A percentile compares a stretch with the other conserved stretches of the same genome.
phyloP scores from a whole-genome alignment of 2,329 filamentous ascomycete genomes.

The Diplodia corticola region DNA sequence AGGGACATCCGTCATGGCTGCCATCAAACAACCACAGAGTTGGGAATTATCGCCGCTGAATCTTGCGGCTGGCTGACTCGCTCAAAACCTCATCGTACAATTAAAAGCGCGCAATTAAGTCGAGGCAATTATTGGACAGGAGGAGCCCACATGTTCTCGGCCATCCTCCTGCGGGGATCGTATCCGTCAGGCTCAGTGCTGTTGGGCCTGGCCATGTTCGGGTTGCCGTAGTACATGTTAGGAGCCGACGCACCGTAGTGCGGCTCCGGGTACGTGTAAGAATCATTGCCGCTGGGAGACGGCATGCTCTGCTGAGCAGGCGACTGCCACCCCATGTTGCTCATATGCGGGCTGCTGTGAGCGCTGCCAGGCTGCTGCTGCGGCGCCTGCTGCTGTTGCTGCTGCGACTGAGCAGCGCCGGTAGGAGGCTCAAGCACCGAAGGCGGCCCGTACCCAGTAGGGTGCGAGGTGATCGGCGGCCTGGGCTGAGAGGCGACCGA shows the following conservation, averaged over 20 bases:
- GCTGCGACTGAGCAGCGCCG: slow-evolving; percentile 66
- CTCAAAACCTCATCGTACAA: slow-evolving; percentile 27
- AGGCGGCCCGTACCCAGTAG: slow-evolving; percentile 76
- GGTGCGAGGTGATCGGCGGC: slow-evolving; percentile 77
- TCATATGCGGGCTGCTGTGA: slow-evolving; percentile 85
- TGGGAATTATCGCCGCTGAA: slow-evolving; percentile 19
- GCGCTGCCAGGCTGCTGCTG: slow-evolving; percentile 69
- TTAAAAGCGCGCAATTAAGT: slow-evolving; percentile 23
- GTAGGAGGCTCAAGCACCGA: slow-evolving; percentile 79
- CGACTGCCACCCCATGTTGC: slow-evolving; percentile 79
- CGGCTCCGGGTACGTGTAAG: slow-evolving; percentile 78
- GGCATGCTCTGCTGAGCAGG: slow-evolving; percentile 73
- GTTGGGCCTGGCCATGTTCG: slow-evolving; percentile 69
- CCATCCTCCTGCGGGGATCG: slow-evolving; percentile 41
- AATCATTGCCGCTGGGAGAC: slow-evolving; percentile 67
- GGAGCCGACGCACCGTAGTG: slow-evolving; percentile 61
- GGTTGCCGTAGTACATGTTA: slow-evolving; percentile 70
- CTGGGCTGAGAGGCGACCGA: slow-evolving; percentile 53
- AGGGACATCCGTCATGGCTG: slow-evolving; percentile 15
- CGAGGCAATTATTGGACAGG: slow-evolving; percentile 40
- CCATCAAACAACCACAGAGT: neutral
- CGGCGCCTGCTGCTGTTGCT: slow-evolving; percentile 71
- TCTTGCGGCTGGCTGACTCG: slow-evolving; percentile 3
- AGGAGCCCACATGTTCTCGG: slow-evolving; percentile 44
- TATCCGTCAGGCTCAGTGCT: slow-evolving; percentile 65